These are phyloP conservation scores for Dicorynia guianensis DNA, from an alignment of 306 rosid species.

Conservation along the genomic window DNA sequence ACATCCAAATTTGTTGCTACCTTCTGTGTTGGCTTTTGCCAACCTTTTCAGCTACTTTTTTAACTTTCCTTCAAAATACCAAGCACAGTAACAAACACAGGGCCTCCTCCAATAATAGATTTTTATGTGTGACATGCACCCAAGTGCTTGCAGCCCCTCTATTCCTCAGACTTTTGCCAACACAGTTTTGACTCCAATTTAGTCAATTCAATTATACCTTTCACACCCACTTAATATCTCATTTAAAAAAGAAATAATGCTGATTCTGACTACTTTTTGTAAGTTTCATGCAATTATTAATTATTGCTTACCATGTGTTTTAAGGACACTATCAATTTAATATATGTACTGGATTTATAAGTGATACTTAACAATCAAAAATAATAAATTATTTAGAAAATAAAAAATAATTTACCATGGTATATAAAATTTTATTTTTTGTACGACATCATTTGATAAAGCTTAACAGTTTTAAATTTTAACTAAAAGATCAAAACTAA, in stretches of 20 bases:
- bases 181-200: neutral
- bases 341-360: too few species aligned
- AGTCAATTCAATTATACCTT: neutral
- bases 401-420: too few species aligned
- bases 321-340: too few species aligned
- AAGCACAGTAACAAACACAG: conserved; percentile 37
- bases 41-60: conserved; percentile 53
- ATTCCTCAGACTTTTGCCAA: conserved; percentile 14
- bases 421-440: too few species aligned
- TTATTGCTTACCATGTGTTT: too few species aligned
- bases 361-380: too few species aligned
- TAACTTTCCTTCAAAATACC: conserved; percentile 33
- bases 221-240: neutral
- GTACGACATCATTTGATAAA: too few species aligned
- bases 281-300: too few species aligned
- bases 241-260: neutral
- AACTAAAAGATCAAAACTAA: too few species aligned
- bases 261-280: too few species aligned
- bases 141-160: neutral
- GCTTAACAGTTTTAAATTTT: too few species aligned
- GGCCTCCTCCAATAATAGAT: conserved; percentile 14
- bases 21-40: conserved; percentile 55
- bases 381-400: too few species aligned
- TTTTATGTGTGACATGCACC: neutral
- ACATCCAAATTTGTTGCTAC: conserved; percentile 64